Evolutionary conservation across 495 filamentous ascomycete species (phyloP).

Genomic region (Elasticomyces elasticus): DNA sequence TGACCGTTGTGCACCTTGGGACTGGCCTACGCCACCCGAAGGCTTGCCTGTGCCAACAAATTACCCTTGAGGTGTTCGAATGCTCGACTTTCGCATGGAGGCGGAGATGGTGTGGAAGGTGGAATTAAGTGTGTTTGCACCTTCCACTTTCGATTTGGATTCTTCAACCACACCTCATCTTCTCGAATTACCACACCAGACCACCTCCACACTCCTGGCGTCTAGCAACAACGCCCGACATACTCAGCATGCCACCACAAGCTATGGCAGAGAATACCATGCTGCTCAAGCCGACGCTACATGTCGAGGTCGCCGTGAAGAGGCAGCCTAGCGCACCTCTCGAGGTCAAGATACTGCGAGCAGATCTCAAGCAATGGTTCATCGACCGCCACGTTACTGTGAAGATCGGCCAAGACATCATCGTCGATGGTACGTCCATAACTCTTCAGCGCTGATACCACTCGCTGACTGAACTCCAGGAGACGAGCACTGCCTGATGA

Average conservation of each 20-base stretch:
- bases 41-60: background rate
- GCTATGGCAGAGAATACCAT: background rate
- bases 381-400: slow-evolving; percentile 9
- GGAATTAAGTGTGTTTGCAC: too few species aligned
- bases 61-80: background rate
- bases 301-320: slow-evolving; percentile 20
- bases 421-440: slow-evolving; percentile 7
- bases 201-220: background rate
- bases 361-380: slow-evolving; percentile 20
- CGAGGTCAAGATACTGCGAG: slow-evolving; percentile 8
- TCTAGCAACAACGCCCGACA: too few species aligned
- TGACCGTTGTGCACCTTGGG: slow-evolving; percentile 3
- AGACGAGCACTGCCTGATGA: background rate
- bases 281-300: slow-evolving; percentile 10
- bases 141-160: too few species aligned
- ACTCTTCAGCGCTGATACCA: too few species aligned
- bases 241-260: background rate
- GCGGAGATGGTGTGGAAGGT: too few species aligned
- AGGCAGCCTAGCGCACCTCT: background rate
- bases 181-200: background rate
- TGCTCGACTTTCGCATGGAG: too few species aligned
- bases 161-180: too few species aligned
- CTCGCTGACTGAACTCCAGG: background rate
- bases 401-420: slow-evolving; percentile 15
- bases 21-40: background rate